Evolutionary conservation across 495 filamentous ascomycete genomes (phyloP), one percentile per base, ranked within the genome.

Genomic region (Neurospora pannonica): DNA sequence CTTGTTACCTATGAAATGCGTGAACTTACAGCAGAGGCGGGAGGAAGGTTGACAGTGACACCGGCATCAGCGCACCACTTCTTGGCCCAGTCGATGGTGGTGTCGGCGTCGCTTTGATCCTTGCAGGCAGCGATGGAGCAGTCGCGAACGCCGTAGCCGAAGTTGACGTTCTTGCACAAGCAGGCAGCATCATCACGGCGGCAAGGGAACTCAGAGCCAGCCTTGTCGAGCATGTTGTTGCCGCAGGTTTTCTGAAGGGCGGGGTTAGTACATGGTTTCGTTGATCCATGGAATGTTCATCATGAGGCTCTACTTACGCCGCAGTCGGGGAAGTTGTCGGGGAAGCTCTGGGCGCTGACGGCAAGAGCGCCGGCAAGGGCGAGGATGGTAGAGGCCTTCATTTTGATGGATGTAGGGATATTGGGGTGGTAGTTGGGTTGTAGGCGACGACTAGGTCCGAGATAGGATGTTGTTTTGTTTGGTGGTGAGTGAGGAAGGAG

Each of bases 121-220:
- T n/a, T n/a, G 85, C 94, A 97, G 71, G 88, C 86, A 82, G 91
- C 81, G 73, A 84, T 81, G 71, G 92, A 88, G 87, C 94, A 97
- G 84, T 97, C 94, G 70, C 89, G 91, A 74, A 97, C 85, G 79
- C 94, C 94, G 78, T 89, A 92, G 74, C 82, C 80, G 82, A 94
- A 97, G 87, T 93, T 78, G 43, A 77, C 70, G 74, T 88, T 88
- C 48, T 83, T 85, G 88, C 94, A 97, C 69, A 95, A 88, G 86
- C 94, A 97, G 43, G 78, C 77, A 42, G 87, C 72, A 81, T 94
- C 88, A 17, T 77, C 39, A 21, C 75, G 28, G 13, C 37, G 67
- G 83, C 94, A 97, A 71, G 88, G 88, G 73, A 94, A 86, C n/a
- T 82, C 75, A 7, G 54, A 31, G 13, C 76, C 74, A 72, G 91